Base-by-base conservation (phyloP, 2,329 filamentous ascomycete species). In the Epichloe festucae region DNA sequence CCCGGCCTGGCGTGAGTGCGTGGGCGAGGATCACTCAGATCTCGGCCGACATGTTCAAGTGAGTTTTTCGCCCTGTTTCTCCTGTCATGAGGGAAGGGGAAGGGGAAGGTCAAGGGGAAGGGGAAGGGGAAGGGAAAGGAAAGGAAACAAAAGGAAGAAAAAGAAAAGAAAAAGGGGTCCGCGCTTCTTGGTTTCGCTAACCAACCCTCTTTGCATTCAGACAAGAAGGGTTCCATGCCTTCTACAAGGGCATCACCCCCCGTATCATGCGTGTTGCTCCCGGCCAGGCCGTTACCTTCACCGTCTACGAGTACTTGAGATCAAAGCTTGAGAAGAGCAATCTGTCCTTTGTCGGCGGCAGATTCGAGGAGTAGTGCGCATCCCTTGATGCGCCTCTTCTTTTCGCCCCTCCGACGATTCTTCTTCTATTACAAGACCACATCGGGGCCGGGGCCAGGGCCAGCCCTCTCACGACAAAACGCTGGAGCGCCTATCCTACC, bases 171-270 rank as follows among this genome's bases (percentile, higher is more conserved):
- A n/a, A 40, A 17, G 17, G 7, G 7, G 27, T 3, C 27, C 7
- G 27, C 27, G 27, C 27, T 19, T n/a, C 15, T 8, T 3, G 17
- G 1, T 21, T 4, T 12, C 1, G 5, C 41, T 3, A 8, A 15
- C 41, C n/a, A 7, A 8, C 15, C 5, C 5, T 8, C 35, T n/a
- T 2, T 48, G 10, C 49, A 70, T 12, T 12, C 65, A 88, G 85
- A 63, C 87, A 95, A 73, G 93, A 98, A 72, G 93, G 93, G 38
- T 76, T 91, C 59, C 84, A 89, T 62, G 93, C 93, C 46, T 98
- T 98, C 72, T 98, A 95, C 77, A 97, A 97, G 78, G 93, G 93
- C 62, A 98, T 98, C 70, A 98, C 93, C 46, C 93, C 93, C 6
- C 81, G 93, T 61, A 87, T 98, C 60, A 97, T 97, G 89, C 82